Base-by-base conservation (phyloP, 129 eudicot genomes). In the Kitagawia praeruptora region DNA sequence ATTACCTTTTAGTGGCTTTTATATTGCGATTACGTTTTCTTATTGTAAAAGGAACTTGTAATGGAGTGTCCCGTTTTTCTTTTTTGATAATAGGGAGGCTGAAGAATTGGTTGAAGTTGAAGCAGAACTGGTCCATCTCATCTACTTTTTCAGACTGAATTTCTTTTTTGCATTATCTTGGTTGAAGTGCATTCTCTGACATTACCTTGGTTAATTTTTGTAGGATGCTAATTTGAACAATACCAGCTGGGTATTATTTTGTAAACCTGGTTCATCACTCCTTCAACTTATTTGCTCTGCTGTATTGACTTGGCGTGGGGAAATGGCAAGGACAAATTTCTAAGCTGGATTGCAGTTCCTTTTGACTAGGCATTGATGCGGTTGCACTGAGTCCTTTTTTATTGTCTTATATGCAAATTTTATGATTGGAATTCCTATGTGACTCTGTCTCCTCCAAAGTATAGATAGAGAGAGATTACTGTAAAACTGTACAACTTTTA, bases 71-170 rank as follows among this genome's bases (percentile, higher is more conserved):
- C 34, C 4, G 45, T 31, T 56, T 82, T 77, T 10, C 11, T 15
- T 53, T 11, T 12, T 46, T n/a, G 54, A 66, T 45, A 58, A 83
- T 86, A 92, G 98, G 90, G 99, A 90, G 31, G 87, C 87, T 42
- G 98, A 89, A 58, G 98, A 93, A 76, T 82, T 96, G 63, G 99
- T 81, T 82, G 99, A 96, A 90, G 96, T 96, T 82, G 99, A 96
- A 83, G 92, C 92, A 74, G 87, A 96, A 83, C 80, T 96, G 98
- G 99, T 96, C 75, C n/a, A 89, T 86, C 48, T 83, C 75, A 63
- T 51, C 83, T 75, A 18, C 58, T 25, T 78, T 23, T 39, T 41
- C 44, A 70, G 34, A 27, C 45, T 76, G 44, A 74, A 16, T 76
- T 15, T 69, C 49, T 77, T 25, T 70, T 80, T 34, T 58, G 75